These are phyloP conservation scores for Stephanocyclus meneghinianus DNA, from an alignment of 352 stramenopile genomes.

Conservation along the genomic window DNA sequence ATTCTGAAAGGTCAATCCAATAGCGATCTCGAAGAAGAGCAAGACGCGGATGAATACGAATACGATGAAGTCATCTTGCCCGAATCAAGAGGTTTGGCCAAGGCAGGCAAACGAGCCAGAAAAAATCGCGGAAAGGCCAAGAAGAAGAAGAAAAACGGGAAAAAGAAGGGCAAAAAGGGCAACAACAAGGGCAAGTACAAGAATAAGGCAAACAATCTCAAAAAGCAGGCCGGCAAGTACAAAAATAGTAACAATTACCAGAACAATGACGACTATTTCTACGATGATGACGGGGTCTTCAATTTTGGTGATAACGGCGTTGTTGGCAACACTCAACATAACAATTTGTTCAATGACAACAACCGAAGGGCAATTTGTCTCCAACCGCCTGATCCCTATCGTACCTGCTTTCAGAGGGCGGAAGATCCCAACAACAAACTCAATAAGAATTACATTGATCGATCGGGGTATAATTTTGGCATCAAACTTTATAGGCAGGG, in stretches of 20 bases:
- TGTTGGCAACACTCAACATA: constrained; percentile 1
- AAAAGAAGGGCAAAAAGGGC: neutral
- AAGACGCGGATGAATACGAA: constrained; percentile 3
- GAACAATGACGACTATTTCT: neutral
- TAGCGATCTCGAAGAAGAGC: neutral
- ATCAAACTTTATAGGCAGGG: constrained; percentile 13
- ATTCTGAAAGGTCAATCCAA: neutral
- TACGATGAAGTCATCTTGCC: neutral
- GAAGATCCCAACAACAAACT: constrained; percentile 9
- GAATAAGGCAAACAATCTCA: neutral
- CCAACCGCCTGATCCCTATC: constrained; percentile 8
- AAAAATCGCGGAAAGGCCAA: neutral
- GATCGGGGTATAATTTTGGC: constrained; percentile 13
- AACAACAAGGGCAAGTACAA: neutral
- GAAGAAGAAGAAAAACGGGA: neutral
- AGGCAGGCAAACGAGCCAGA: neutral
- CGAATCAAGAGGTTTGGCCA: neutral
- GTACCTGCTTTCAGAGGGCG: constrained; percentile 5
- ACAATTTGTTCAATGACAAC: constrained; percentile 14
- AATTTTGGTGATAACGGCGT: neutral
- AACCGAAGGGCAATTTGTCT: constrained; percentile 7
- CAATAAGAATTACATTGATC: constrained; percentile 2
- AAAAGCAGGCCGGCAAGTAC: neutral
- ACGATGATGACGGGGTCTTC: neutral
- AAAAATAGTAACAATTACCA: neutral